phyloP scores from a whole-genome alignment of 805 yeast species.

The Wickerhamiella occidentalis region DNA sequence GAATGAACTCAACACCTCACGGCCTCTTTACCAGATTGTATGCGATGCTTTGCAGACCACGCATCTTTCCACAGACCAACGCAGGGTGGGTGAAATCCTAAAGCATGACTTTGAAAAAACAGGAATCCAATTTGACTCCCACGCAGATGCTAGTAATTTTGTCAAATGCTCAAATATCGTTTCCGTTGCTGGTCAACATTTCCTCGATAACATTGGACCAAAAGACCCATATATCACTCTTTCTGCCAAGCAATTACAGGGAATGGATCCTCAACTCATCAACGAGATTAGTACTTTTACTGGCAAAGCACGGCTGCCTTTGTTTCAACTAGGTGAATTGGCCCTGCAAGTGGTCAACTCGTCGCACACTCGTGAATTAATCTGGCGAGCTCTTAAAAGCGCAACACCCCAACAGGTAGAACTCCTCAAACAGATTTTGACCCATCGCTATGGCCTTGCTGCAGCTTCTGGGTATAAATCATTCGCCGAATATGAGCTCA shows the following conservation, averaged over 20 bases:
- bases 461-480: slow-evolving; percentile 55
- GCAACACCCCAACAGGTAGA: slow-evolving; percentile 51
- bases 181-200: slow-evolving; percentile 68
- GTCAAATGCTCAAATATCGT: slow-evolving; percentile 70
- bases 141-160: slow-evolving; percentile 43
- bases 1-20: slow-evolving; percentile 83
- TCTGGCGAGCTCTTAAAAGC: slow-evolving; percentile 68
- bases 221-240: slow-evolving; percentile 19
- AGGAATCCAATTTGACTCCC: slow-evolving; percentile 66
- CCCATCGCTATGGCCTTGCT: slow-evolving; percentile 59
- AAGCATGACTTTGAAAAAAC: slow-evolving; percentile 80
- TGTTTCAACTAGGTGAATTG: slow-evolving; percentile 54
- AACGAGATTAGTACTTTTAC: slow-evolving; percentile 20
- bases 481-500: slow-evolving; percentile 68
- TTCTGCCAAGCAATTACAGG: slow-evolving; percentile 21
- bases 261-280: slow-evolving; percentile 27
- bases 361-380: slow-evolving; percentile 44
- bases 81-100: slow-evolving; percentile 67
- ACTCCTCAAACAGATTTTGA: slow-evolving; percentile 46
- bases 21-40: slow-evolving; percentile 51
- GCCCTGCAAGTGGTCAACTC: slow-evolving; percentile 48
- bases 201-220: slow-evolving; percentile 39
- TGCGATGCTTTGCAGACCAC: slow-evolving; percentile 38
- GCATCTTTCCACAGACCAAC: slow-evolving; percentile 57
- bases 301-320: slow-evolving; percentile 39